These are phyloP conservation scores for Physaria fendleri DNA, from an alignment of 345 rosid genomes.

Conservation along the genomic window DNA sequence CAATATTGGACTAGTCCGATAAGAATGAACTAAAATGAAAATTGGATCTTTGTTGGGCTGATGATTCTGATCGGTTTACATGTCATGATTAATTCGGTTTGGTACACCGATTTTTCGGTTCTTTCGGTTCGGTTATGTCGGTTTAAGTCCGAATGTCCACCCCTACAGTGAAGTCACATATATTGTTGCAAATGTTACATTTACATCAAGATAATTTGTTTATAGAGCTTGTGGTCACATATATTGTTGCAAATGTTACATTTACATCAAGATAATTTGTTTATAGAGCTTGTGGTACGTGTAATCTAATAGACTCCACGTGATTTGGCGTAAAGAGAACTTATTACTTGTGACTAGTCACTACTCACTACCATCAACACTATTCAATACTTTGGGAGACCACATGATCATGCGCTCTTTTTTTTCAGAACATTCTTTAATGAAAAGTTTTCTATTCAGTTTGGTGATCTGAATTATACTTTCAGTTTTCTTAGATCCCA, in stretches of 20 bases:
- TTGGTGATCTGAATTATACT: not conserved
- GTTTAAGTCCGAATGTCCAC: no score
- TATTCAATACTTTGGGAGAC: not conserved
- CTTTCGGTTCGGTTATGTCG: no score
- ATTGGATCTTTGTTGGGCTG: no score
- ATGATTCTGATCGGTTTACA: no score
- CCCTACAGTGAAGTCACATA: no score
- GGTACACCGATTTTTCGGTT: no score
- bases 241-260: no score
- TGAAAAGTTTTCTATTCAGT: not conserved
- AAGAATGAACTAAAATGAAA: no score
- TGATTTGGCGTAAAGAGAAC: not conserved
- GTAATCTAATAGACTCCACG: not conserved
- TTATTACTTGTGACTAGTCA: not conserved
- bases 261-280: no score
- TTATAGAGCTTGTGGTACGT: not conserved
- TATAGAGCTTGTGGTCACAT: no score
- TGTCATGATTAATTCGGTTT: no score
- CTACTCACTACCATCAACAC: not conserved
- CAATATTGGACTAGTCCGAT: no score
- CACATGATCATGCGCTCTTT: not conserved
- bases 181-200: not conserved
- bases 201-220: not conserved
- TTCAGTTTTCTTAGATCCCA: slow-evolving; percentile 5
- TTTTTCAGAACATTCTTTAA: not conserved